phyloP scores from a whole-genome alignment of 1,284 basidiomycete species.

The Cutaneotrichosporon arboriforme region DNA sequence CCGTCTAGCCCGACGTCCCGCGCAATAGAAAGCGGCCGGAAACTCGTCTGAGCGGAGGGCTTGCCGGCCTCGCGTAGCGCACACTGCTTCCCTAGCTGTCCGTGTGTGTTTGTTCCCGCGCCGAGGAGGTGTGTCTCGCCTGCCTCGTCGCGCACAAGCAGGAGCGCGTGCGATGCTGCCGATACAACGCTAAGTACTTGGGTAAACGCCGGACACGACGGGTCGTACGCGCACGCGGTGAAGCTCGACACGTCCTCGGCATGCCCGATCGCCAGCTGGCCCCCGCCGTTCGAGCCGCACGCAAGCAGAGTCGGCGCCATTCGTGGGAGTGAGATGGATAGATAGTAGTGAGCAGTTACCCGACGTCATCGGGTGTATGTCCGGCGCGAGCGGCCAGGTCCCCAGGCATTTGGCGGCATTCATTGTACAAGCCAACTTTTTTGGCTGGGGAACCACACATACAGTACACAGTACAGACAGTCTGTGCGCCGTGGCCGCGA shows the following conservation, averaged over 20 bases:
- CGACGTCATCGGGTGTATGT: background rate
- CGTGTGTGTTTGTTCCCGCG: conserved; percentile 40
- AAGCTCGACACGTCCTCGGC: conserved; percentile 59
- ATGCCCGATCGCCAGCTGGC: conserved; percentile 62
- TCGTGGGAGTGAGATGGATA: too few relatives aligned
- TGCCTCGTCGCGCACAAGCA: conserved; percentile 18
- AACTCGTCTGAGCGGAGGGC: conserved; percentile 23
- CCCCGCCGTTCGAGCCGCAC: conserved; percentile 70
- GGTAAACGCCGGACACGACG: conserved; percentile 12
- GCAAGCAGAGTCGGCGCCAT: conserved; percentile 48
- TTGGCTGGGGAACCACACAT: too few relatives aligned
- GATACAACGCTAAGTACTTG: conserved; percentile 34
- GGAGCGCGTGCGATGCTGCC: conserved; percentile 33
- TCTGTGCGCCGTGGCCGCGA: too few relatives aligned
- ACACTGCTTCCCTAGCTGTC: conserved; percentile 37
- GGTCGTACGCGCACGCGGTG: conserved; percentile 47
- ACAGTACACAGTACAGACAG: too few relatives aligned
- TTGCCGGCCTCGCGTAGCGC: conserved; percentile 21
- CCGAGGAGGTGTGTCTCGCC: conserved; percentile 23
- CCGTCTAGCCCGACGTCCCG: conserved; percentile 9
- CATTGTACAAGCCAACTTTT: too few relatives aligned
- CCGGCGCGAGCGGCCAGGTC: too few relatives aligned
- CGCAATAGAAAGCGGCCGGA: conserved; percentile 26
- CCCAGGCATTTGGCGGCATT: too few relatives aligned
- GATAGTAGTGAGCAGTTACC: too few relatives aligned